A percentile compares a stretch with the other conserved stretches of the same genome.
Conservation (phyloP, 192 early-diverging fungal genomes). For the Podila epigama region DNA sequence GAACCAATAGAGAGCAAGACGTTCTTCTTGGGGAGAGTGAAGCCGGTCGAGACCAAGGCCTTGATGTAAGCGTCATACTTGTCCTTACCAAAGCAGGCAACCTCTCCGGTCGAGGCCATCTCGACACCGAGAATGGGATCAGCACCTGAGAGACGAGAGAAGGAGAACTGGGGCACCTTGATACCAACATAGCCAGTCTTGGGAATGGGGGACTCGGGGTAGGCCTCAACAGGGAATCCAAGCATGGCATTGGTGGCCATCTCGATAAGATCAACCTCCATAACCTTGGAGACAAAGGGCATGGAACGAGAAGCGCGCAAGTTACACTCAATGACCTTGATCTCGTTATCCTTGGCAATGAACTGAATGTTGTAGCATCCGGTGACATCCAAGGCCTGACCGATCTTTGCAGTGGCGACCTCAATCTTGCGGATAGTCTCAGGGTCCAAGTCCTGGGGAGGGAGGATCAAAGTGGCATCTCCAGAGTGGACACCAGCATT, state of each 20-base stretch:
- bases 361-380: slow-evolving; percentile 99
- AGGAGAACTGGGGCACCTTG: slow-evolving; percentile 98
- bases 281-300: slow-evolving; percentile 98
- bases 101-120: slow-evolving; percentile 99
- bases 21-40: slow-evolving; percentile 95
- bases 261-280: slow-evolving; percentile 94
- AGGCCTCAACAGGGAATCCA: slow-evolving; percentile 79
- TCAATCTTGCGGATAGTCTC: slow-evolving; percentile 95
- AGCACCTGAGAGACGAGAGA: slow-evolving; percentile 93
- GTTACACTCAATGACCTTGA: slow-evolving; percentile 99
- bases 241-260: slow-evolving; percentile 97
- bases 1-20: slow-evolving; percentile 95
- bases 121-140: slow-evolving; percentile 99
- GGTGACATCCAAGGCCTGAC: slow-evolving; percentile 92
- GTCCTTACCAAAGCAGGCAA: slow-evolving; percentile 96
- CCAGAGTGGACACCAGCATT: slow-evolving; percentile 99
- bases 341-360: slow-evolving; percentile 99
- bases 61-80: slow-evolving; percentile 99
- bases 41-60: slow-evolving; percentile 92
- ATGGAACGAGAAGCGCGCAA: slow-evolving; percentile 95
- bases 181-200: slow-evolving; percentile 89
- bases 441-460: slow-evolving; percentile 94
- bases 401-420: slow-evolving; percentile 91
- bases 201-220: slow-evolving; percentile 74
- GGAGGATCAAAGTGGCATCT: slow-evolving; percentile 95